Conservation (phyloP, 108 stramenopile species). For the Epithemia pelagica region DNA sequence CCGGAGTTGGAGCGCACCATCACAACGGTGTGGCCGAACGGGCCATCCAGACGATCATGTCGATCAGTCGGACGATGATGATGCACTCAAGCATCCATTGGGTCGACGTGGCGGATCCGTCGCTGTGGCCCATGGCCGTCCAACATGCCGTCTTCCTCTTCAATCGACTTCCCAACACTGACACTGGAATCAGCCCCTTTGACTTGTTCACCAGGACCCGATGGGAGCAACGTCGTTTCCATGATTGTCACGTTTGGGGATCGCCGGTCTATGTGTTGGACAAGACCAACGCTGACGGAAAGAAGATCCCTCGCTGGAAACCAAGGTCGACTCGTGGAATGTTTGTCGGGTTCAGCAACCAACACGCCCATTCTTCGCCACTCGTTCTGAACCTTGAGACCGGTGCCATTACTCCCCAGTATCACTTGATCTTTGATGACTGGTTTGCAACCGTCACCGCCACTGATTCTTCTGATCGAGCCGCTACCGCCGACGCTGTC, state of each 20-base stretch:
- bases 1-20: too few species aligned
- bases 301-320: conserved; percentile 28
- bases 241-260: conserved; percentile 28
- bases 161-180: conserved; percentile 1
- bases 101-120: conserved; percentile 10
- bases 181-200: conserved; percentile 8
- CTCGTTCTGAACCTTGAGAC: conserved; percentile 10
- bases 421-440: conserved; percentile 40
- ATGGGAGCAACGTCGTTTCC: conserved; percentile 7
- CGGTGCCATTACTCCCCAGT: conserved; percentile 27
- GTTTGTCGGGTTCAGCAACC: background rate
- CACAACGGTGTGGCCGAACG: conserved; percentile 30
- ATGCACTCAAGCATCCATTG: conserved; percentile 25
- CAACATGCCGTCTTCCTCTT: conserved; percentile 6
- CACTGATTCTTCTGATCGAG: background rate
- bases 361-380: background rate
- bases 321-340: conserved; percentile 12
- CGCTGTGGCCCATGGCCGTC: conserved; percentile 7
- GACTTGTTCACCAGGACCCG: conserved; percentile 17
- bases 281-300: conserved; percentile 8
- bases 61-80: conserved; percentile 17
- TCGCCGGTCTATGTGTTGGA: conserved; percentile 27
- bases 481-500: conserved; percentile 8
- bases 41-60: conserved; percentile 21
- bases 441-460: conserved; percentile 22